phyloP scores from a whole-genome alignment of 1,284 basidiomycete genomes.

The Irpex sp. region DNA sequence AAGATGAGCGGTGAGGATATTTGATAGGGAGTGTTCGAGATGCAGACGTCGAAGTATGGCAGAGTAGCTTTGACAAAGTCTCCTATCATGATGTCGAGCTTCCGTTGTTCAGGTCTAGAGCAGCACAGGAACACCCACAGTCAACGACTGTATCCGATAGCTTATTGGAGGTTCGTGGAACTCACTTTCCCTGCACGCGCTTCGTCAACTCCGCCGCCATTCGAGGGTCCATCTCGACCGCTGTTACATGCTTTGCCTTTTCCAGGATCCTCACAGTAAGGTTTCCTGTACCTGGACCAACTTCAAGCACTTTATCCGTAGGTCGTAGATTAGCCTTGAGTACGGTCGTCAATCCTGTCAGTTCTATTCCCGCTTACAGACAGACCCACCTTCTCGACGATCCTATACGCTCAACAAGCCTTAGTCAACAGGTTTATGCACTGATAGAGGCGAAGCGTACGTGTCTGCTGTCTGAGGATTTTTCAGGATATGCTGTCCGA shows the following conservation, averaged over 20 bases:
- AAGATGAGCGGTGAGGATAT: conserved; percentile 98
- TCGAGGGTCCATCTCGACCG: conserved; percentile 98
- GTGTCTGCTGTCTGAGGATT: conserved; percentile 88
- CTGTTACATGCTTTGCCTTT: conserved; percentile 89
- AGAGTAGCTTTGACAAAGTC: conserved; percentile 97
- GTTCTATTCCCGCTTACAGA: background rate
- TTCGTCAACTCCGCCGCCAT: conserved; percentile 99
- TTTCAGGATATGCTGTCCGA: conserved; percentile 97
- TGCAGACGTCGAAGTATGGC: conserved; percentile 98
- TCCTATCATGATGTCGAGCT: conserved; percentile 92
- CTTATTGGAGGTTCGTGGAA: conserved; percentile 5
- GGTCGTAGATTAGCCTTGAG: conserved; percentile 85
- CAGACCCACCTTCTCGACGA: conserved; percentile 68
- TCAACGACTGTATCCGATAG: background rate
- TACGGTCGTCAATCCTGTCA: background rate
- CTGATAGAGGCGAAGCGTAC: conserved; percentile 44
- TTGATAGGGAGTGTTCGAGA: conserved; percentile 98
- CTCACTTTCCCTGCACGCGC: conserved; percentile 97
- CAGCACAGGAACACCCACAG: background rate
- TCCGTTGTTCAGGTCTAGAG: conserved; percentile 87
- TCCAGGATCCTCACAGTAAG: conserved; percentile 93
- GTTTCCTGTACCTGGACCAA: conserved; percentile 98
- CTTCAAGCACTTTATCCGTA: conserved; percentile 95
- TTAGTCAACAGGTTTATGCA: background rate
- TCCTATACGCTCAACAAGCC: conserved; percentile 42